These are phyloP conservation scores for Cystofilobasidium capitatum DNA, from an alignment of 768 basidiomycete genomes.

Conservation along the genomic window DNA sequence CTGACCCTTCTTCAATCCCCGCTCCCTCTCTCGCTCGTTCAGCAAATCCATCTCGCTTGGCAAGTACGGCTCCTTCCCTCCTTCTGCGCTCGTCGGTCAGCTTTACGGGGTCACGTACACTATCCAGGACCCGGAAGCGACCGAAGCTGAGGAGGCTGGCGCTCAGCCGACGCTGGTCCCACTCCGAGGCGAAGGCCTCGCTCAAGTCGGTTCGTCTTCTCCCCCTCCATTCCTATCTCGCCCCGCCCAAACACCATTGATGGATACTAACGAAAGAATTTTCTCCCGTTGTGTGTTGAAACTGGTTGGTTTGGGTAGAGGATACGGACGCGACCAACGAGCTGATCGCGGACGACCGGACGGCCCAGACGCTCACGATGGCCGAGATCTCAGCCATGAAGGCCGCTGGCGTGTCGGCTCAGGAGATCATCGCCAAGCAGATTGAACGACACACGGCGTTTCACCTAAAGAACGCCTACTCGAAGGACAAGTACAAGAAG, in stretches of 20 bases:
- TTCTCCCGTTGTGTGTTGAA: neutral
- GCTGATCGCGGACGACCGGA: conserved; percentile 70
- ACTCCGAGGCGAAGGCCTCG: conserved; percentile 19
- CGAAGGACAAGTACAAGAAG: conserved; percentile 96
- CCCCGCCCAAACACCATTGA: too few relatives aligned
- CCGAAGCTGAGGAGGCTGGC: neutral
- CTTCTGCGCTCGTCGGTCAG: conserved; percentile 66
- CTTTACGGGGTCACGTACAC: conserved; percentile 86
- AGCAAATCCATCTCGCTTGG: conserved; percentile 63
- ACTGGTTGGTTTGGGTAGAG: conserved; percentile 47
- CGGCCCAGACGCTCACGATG: conserved; percentile 70
- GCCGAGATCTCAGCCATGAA: conserved; percentile 78
- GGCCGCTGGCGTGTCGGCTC: conserved; percentile 65
- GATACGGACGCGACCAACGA: conserved; percentile 97
- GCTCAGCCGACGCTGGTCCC: conserved; percentile 8
- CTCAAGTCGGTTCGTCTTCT: conserved; percentile 21
- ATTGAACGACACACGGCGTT: conserved; percentile 88
- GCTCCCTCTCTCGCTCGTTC: conserved; percentile 3
- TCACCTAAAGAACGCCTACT: conserved; percentile 90
- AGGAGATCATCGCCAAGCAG: conserved; percentile 93
- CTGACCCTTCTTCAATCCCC: neutral
- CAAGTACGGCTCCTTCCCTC: conserved; percentile 73
- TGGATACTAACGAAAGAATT: too few relatives aligned
- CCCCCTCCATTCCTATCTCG: neutral
- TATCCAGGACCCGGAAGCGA: conserved; percentile 42